Evolutionary conservation across 768 basidiomycete genomes (phyloP).

Genomic region (Austroboletus eburneus): DNA sequence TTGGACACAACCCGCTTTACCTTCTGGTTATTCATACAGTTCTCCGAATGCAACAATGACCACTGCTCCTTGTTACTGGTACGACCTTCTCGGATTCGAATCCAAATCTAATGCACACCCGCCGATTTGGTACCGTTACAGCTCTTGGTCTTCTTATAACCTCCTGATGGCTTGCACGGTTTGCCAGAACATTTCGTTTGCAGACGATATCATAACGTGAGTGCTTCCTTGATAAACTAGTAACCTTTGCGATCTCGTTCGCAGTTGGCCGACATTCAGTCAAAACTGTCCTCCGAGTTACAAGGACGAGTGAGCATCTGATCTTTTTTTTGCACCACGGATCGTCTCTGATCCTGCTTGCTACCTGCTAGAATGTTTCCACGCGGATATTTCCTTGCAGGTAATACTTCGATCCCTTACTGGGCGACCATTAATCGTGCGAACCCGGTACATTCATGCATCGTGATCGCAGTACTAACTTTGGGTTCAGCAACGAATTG

Average conservation of each 20-base stretch:
- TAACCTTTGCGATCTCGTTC: background rate
- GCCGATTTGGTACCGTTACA: slow-evolving; percentile 23
- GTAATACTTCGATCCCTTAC: slow-evolving; percentile 18
- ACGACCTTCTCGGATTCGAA: background rate
- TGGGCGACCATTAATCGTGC: slow-evolving; percentile 24
- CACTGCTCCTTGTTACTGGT: slow-evolving; percentile 31
- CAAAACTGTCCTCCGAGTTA: slow-evolving; percentile 18
- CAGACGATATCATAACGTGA: slow-evolving; percentile 25
- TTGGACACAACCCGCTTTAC: slow-evolving; percentile 25
- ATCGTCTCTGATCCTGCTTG: background rate
- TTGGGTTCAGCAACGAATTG: slow-evolving; percentile 17
- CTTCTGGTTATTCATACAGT: slow-evolving; percentile 14
- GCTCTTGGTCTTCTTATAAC: slow-evolving; percentile 58
- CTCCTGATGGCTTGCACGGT: slow-evolving; percentile 47
- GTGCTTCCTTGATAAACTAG: slow-evolving; percentile 9
- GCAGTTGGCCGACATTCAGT: slow-evolving; percentile 22
- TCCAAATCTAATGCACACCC: background rate
- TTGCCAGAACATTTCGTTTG: slow-evolving; percentile 38
- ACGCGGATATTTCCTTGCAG: slow-evolving; percentile 25
- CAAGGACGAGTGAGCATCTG: slow-evolving; percentile 9
- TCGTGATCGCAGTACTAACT: background rate
- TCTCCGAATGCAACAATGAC: slow-evolving; percentile 22
- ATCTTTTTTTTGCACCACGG: slow-evolving; percentile 1
- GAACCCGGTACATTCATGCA: slow-evolving; percentile 1
- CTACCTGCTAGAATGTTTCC: slow-evolving; percentile 22